These are phyloP conservation scores for Fusarium tricinctum DNA, from an alignment of 2,329 filamentous ascomycete genomes.

Conservation along the genomic window DNA sequence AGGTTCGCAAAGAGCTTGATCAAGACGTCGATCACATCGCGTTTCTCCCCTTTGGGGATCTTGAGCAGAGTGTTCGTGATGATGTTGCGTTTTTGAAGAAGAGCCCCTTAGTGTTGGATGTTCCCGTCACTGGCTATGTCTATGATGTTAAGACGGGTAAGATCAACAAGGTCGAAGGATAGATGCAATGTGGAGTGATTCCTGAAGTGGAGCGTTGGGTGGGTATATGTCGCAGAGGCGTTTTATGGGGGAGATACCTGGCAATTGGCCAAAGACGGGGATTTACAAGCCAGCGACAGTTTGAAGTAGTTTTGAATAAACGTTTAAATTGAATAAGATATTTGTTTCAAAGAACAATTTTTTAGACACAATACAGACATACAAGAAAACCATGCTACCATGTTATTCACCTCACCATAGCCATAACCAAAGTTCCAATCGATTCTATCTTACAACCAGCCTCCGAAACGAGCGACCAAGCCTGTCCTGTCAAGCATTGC, in stretches of 20 bases:
- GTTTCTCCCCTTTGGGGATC: constrained; percentile 75
- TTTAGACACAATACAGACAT: not conserved
- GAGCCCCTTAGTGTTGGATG: constrained; percentile 72
- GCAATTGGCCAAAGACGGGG: not conserved
- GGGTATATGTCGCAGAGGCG: not conserved
- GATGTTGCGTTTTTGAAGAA: constrained; percentile 75
- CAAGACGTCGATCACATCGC: constrained; percentile 65
- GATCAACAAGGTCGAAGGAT: constrained; percentile 50
- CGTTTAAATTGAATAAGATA: too few relatives aligned
- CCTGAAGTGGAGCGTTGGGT: not conserved
- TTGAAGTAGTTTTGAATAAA: too few relatives aligned
- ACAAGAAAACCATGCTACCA: not conserved
- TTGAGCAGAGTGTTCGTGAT: constrained; percentile 73
- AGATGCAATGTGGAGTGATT: not conserved
- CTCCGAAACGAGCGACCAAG: not conserved
- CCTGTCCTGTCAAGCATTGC: accelerated
- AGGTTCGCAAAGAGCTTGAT: constrained; percentile 72
- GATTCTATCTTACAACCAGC: not conserved
- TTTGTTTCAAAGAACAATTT: not conserved
- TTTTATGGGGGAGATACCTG: not conserved
- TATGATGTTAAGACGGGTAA: constrained; percentile 83
- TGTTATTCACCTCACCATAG: too few relatives aligned
- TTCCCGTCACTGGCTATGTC: constrained; percentile 78
- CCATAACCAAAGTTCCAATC: too few relatives aligned
- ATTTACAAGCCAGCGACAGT: too few relatives aligned